A percentile compares a stretch with the other conserved stretches of the same genome.
Conservation (phyloP, 2,329 filamentous ascomycete species). For the Exophiala spinifera region DNA sequence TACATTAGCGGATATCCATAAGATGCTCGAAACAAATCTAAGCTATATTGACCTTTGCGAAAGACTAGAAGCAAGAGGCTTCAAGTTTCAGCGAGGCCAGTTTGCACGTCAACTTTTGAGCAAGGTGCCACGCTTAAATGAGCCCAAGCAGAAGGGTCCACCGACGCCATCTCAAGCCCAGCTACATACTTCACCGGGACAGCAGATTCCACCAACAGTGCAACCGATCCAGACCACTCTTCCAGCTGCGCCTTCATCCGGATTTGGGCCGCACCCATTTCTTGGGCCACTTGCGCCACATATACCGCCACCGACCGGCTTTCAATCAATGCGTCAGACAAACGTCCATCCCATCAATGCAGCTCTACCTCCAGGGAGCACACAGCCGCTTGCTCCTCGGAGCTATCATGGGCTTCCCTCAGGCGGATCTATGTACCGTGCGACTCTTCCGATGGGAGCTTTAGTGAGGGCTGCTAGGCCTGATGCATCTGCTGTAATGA, state of each 20-base stretch:
- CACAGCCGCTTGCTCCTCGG: no score
- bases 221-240: not conserved
- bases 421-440: not conserved
- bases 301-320: not conserved
- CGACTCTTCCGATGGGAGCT: not conserved
- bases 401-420: not conserved
- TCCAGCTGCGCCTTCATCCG: not conserved
- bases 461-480: not conserved
- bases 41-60: slow-evolving; percentile 56
- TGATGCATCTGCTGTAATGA: not conserved
- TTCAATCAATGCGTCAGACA: not conserved
- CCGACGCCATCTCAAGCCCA: not conserved
- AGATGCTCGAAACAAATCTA: slow-evolving; percentile 52
- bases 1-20: slow-evolving; percentile 41
- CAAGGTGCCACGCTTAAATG: slow-evolving; percentile 31
- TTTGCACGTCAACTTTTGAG: slow-evolving; percentile 51
- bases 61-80: slow-evolving; percentile 48
- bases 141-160: not conserved
- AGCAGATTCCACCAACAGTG: not conserved
- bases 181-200: not conserved
- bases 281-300: no score
- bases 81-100: slow-evolving; percentile 50
- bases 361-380: no score
- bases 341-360: no score
- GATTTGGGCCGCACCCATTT: not conserved